phyloP scores from a whole-genome alignment of 768 basidiomycete species.

The Hemileccinum rubropunctum region DNA sequence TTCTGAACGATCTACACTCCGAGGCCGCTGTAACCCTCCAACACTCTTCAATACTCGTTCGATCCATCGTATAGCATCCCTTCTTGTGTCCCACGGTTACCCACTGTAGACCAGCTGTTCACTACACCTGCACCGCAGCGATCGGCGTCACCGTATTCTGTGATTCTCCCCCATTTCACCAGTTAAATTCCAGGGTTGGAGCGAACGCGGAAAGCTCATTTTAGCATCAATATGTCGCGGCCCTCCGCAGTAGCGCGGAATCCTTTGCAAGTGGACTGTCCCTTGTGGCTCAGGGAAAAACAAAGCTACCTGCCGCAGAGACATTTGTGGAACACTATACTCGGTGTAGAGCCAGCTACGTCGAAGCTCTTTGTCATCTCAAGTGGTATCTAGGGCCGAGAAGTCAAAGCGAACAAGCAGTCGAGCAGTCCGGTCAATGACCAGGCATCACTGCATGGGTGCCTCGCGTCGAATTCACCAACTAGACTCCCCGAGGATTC shows the following conservation, averaged over 20 bases:
- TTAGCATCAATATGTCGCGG: neutral
- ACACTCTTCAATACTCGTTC: neutral
- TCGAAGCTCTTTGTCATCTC: neutral
- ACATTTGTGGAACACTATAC: conserved; percentile 1
- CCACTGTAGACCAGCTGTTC: neutral
- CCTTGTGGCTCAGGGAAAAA: neutral
- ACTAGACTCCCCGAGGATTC: conserved; percentile 19
- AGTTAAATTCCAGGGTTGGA: neutral
- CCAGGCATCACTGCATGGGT: conserved; percentile 28
- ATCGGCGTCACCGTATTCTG: neutral
- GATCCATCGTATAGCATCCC: neutral
- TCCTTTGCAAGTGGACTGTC: neutral
- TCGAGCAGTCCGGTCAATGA: conserved; percentile 29
- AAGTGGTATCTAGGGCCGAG: conserved; percentile 6
- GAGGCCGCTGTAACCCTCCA: neutral
- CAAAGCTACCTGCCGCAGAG: neutral
- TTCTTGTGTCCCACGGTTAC: neutral
- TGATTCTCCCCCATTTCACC: neutral
- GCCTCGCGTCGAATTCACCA: conserved; percentile 23
- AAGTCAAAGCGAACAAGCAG: conserved; percentile 11
- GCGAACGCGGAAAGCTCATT: neutral
- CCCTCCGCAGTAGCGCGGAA: neutral
- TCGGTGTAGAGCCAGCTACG: neutral
- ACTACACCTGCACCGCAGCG: neutral
- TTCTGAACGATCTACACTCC: neutral